Conservation (phyloP, 73 alveolate species). For the Tetrahymena borealis region DNA sequence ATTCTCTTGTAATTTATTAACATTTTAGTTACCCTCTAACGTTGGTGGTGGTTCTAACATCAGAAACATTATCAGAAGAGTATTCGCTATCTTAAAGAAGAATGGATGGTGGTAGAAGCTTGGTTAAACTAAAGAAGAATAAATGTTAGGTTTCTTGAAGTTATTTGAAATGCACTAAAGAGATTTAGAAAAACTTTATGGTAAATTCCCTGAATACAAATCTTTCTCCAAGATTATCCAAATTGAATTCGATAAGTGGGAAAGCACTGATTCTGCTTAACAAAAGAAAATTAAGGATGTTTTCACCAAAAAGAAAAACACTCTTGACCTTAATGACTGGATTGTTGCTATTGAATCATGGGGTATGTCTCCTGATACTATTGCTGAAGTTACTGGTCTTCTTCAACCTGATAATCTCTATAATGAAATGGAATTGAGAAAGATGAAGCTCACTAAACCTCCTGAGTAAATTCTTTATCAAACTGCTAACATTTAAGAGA, state of each 20-base stretch:
- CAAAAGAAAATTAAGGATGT: conserved; percentile 82
- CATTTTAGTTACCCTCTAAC: conserved; percentile 79
- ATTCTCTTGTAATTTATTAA: neutral
- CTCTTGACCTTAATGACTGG: conserved; percentile 94
- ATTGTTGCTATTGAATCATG: conserved; percentile 90
- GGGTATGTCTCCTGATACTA: conserved; percentile 98
- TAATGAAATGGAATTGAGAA: conserved; percentile 82
- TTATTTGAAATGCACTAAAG: conserved; percentile 79
- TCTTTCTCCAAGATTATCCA: conserved; percentile 81
- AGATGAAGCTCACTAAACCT: conserved; percentile 86
- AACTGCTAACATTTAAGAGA: conserved; percentile 88
- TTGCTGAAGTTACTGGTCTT: conserved; percentile 69
- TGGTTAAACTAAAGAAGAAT: conserved; percentile 12
- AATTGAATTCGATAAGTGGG: conserved; percentile 95
- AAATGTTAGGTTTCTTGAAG: conserved; percentile 79
- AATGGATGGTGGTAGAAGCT: conserved; percentile 92
- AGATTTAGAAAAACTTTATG: conserved; percentile 89
- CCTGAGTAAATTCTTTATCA: conserved; percentile 88
- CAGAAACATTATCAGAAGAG: conserved; percentile 93
- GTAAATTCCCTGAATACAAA: conserved; percentile 87
- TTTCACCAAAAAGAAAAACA: conserved; percentile 70
- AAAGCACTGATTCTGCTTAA: conserved; percentile 88
- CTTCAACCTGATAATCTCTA: conserved; percentile 92
- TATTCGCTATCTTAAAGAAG: conserved; percentile 87
- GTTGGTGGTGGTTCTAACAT: conserved; percentile 99